Evolutionary conservation across 2,329 filamentous ascomycete genomes (phyloP), one percentile per base, ranked within the genome.

Genomic region (Nemania diffusa): DNA sequence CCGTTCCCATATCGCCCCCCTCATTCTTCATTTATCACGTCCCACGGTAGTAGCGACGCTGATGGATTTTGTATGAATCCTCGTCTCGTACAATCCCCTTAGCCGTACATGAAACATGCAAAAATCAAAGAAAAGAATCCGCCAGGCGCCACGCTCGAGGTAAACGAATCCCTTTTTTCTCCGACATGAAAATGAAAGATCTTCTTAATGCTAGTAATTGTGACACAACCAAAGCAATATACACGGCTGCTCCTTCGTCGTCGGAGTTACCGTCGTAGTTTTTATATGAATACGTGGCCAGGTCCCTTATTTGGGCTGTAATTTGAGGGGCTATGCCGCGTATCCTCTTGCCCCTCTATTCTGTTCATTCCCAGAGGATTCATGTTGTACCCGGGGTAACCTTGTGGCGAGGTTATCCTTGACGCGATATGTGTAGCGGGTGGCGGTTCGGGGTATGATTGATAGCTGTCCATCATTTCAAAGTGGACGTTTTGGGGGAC

Each of bases 321-420:
- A 56, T 68, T 71, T 20, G 72, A 64, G 22, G 64, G 61, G 29
- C 62, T 61, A 57, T 73, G 71, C 27, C 66, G 59, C 60, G 56
- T 55, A 32, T 73, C 68, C 26, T 70, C 72, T 34, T 72, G 64
- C 40, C 70, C 63, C 80, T 78, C 85, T 80, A 87, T 83, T 73
- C 82, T 81, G 76, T 88, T 87, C 84, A 88, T 87, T 62, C 81
- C 84, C 24, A 88, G 78, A 2, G 86, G 85, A 72, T 88, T 85
- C 76, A 86, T 82, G 60, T 81, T 79, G 51, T 79, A 72, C 17
- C 65, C 71, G 53, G 69, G 62, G 60, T 69, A 73, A 62, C 44
- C 68, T 15, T 64, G 63, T 44, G 65, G 34, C 15, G 62, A 42
- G 11, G 34, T 46, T 20, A 42, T 37, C 5, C 58, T 22, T 11